Conservation (phyloP, 768 basidiomycete genomes). For the Pisolithus sp. region DNA sequence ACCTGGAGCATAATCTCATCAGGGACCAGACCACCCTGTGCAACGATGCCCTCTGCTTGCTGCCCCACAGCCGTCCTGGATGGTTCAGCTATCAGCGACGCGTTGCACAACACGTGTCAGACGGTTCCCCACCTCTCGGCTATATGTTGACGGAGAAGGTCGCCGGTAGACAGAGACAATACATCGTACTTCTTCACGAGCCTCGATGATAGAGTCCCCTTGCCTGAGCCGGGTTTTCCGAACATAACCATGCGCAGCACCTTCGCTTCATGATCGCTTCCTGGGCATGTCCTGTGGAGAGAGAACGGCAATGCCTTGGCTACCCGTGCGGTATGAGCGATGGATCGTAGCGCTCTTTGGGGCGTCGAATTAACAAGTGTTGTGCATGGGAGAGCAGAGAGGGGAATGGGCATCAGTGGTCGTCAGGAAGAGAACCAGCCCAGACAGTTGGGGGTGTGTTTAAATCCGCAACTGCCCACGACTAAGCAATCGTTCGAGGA, state of each 20-base stretch:
- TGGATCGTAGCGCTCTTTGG: slow-evolving; percentile 15
- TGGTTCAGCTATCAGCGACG: too few relatives aligned
- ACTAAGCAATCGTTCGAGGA: neutral
- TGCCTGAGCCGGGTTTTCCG: slow-evolving; percentile 65
- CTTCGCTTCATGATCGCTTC: slow-evolving; percentile 15
- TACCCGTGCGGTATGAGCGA: slow-evolving; percentile 25
- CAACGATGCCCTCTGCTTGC: slow-evolving; percentile 73
- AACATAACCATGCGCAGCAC: slow-evolving; percentile 49
- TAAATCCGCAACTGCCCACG: neutral
- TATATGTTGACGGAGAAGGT: slow-evolving; percentile 82
- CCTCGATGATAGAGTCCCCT: slow-evolving; percentile 75
- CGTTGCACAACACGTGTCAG: too few relatives aligned
- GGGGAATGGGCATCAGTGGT: slow-evolving; percentile 13
- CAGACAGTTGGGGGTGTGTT: neutral
- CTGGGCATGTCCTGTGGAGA: slow-evolving; percentile 31
- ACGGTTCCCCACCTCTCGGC: too few relatives aligned
- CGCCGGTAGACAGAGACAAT: slow-evolving; percentile 72
- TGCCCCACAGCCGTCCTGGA: slow-evolving; percentile 68
- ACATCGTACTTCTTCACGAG: slow-evolving; percentile 80
- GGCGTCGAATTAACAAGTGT: slow-evolving; percentile 3
- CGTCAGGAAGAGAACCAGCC: neutral
- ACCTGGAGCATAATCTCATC: slow-evolving; percentile 78
- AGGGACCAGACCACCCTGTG: slow-evolving; percentile 67
- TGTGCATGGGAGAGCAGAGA: slow-evolving; percentile 5
- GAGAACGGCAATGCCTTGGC: slow-evolving; percentile 46